Evolutionary conservation across 129 eudicot genomes (phyloP).

Genomic region (Helianthus tuberosus): DNA sequence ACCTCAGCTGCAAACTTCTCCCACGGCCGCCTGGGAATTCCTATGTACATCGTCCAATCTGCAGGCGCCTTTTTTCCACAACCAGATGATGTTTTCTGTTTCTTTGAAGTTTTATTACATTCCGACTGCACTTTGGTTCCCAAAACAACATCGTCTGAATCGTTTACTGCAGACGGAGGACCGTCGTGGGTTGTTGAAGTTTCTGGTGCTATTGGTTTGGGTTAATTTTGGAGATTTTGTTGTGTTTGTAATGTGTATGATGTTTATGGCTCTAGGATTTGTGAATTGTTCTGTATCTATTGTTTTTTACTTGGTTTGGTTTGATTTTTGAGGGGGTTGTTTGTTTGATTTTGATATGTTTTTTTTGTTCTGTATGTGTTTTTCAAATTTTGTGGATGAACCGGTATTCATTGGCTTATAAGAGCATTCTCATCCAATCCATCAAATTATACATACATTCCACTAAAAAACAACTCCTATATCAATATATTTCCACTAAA

Average conservation of each 20-base stretch:
- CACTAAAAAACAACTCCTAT: no score
- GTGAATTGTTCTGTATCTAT: not conserved
- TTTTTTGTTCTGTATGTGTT: no score
- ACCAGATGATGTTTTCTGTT: constrained; percentile 7
- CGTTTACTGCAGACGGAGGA: not conserved
- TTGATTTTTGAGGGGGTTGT: constrained; percentile 10
- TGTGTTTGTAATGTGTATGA: constrained; percentile 13
- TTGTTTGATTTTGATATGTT: not conserved
- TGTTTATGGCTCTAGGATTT: not conserved
- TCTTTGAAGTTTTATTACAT: not conserved
- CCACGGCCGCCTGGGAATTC: constrained; percentile 58
- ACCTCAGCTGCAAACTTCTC: constrained; percentile 62
- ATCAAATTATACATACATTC: no score
- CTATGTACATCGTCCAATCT: constrained; percentile 45
- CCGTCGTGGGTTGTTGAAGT: constrained; percentile 7
- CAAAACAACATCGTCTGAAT: not conserved
- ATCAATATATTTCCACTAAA: no score
- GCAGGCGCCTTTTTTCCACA: constrained; percentile 21
- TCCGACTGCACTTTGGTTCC: not conserved
- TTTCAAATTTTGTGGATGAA: not conserved
- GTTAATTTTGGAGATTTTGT: constrained; percentile 5
- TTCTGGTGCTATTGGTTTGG: no score
- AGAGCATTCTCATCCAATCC: no score
- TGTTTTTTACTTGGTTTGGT: not conserved
- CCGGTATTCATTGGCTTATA: not conserved